Evolutionary conservation across 2,329 filamentous ascomycete species (phyloP).

Genomic region (Fusarium armeniacum): DNA sequence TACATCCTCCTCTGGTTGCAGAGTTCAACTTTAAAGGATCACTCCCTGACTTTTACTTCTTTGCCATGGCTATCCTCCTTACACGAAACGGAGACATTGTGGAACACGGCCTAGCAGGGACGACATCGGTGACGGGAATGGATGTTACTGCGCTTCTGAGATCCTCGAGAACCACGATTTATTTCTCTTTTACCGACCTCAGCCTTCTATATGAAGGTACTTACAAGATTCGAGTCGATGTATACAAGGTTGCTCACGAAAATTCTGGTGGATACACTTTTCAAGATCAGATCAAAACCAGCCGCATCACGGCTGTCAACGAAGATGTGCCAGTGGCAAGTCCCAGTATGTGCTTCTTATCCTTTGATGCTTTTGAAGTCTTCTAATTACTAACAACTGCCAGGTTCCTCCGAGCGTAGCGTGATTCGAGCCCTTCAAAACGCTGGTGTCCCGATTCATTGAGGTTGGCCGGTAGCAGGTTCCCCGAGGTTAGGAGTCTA

Average conservation of each 20-base stretch:
- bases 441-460: constrained; percentile 13
- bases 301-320: constrained; percentile 31
- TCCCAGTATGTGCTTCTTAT: constrained; percentile 16
- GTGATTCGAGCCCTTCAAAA: constrained; percentile 14
- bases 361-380: fast-evolving
- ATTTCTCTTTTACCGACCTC: constrained; percentile 50
- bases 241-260: constrained; percentile 45
- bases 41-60: constrained; percentile 40
- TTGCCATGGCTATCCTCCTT: constrained; percentile 49
- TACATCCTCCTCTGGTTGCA: constrained; percentile 48
- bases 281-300: constrained; percentile 38
- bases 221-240: constrained; percentile 50
- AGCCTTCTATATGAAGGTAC: constrained; percentile 41
- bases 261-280: constrained; percentile 26
- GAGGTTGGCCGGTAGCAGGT: neutral
- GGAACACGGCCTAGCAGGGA: constrained; percentile 41
- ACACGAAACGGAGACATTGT: constrained; percentile 35
- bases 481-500: too few relatives aligned
- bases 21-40: constrained; percentile 24
- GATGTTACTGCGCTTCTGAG: constrained; percentile 18
- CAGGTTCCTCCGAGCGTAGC: constrained; percentile 24
- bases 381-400: neutral
- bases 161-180: constrained; percentile 24
- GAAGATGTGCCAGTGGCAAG: constrained; percentile 7
- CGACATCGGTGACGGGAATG: constrained; percentile 36